Evolutionary conservation across 495 filamentous ascomycete genomes (phyloP), one percentile per base, ranked within the genome.

Genomic region (Penicillium roqueforti): DNA sequence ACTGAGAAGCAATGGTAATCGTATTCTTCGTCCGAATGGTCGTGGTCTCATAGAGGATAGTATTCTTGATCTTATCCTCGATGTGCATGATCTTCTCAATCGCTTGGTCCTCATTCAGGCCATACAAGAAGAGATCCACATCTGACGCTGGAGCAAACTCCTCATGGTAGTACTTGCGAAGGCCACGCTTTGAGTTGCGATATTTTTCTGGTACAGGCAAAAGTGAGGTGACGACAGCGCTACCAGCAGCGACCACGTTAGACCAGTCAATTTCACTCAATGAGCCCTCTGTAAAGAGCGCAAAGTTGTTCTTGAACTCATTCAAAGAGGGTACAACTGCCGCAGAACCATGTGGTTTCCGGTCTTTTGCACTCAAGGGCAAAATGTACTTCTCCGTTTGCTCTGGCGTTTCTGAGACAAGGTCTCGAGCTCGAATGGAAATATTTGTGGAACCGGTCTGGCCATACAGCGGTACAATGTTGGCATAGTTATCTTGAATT

Each of bases 121-220:
- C 88, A 58, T 91, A 89, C 18, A 95, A 61, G 68, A 92, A 95
- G 16, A 95, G 74, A 67, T 95, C 89, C 23, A 95, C 86, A 68
- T 95, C 89, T 3, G 87, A 91, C 1, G 88, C 87, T 0, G 88
- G 89, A 6, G 85, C 84, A 60, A 92, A 82, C 51, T 83, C 78
- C 56, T 92, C 82, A 58, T 95, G 81, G 57, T 92, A 95, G 65
- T 86, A 92, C 37, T 87, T 72, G 34, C 88, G 83, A 55, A 73
- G 56, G 8, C 61, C 69, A 54, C 81, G 78, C 74, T 89, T 90
- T 16, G 83, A 85, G 19, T 73, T 66, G 34, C 70, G 79, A 65
- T 85, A 81, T 55, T 85, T 64, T 0, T 80, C 69, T 0, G 88
- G 88, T 26, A 92, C 84, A 1, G 87, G 86, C 1, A 92, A 69